Base-by-base conservation (phyloP, 257 asterid genomes). In the Plantago elongata region DNA sequence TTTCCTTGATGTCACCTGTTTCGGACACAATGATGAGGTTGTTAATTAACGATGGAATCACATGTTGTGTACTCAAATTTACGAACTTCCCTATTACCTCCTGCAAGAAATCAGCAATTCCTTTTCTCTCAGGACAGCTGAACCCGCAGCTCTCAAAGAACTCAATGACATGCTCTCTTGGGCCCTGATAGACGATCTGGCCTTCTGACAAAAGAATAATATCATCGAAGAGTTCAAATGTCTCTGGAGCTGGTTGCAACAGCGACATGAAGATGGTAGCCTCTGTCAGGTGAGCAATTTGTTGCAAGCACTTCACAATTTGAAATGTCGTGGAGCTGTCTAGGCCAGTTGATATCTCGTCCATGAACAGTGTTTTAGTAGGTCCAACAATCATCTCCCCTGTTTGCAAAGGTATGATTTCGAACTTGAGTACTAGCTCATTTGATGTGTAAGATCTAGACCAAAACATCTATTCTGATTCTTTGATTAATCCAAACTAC, bases 231-330 rank as follows among this genome's bases (percentile, higher is more conserved):
- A 82, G 83, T 56, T 82, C 73, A 16, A 65, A 82, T 0, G 87
- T 80, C 69, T 83, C 90, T 0, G 90, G 85, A 13, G 85, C 71
- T 7, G 90, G 90, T 59, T 83, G 90, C 3, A 83, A 68, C 1
- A 83, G 83, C 48, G 90, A 71, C 9, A 83, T 51, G n/a, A 83
- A 13, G 77, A 74, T 72, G 63, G 87, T 78, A 9, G 68, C 44
- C 30, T 72, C 72, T 55, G 66, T 34, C 30, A 75, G 63, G 17
- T 79, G 86, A 51, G 66, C 76, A 62, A 78, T 69, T 67, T 80
- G 83, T 27, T 70, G 69, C 79, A 83, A 63, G 67, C 68, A 69
- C 40, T 58, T 58, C 40, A 58, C 51, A 40, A 58, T 58, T 7
- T 58, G 51, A 58, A 40, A 58, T 3, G 63, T 58, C 3, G 63